These are phyloP conservation scores for Cudoniella acicularis DNA, from an alignment of 495 filamentous ascomycete genomes.

Conservation along the genomic window DNA sequence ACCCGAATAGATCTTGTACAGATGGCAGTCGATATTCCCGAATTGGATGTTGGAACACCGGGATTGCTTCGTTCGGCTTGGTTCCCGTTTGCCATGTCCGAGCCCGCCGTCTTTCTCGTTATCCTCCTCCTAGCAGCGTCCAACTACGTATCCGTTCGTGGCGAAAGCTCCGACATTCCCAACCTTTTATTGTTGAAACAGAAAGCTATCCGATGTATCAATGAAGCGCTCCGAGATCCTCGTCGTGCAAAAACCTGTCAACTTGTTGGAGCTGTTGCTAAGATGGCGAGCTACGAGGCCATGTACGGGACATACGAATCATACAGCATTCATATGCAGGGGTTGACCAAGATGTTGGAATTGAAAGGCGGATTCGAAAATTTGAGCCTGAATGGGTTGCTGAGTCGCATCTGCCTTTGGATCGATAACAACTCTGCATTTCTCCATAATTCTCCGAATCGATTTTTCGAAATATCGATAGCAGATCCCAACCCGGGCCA, in stretches of 20 bases:
- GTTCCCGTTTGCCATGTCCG: constrained; percentile 42
- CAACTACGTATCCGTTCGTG: constrained; percentile 33
- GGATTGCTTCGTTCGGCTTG: constrained; percentile 40
- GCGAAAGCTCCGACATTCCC: constrained; percentile 4
- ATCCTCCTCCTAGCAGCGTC: constrained; percentile 41
- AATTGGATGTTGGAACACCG: constrained; percentile 35
- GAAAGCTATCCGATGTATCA: constrained; percentile 34
- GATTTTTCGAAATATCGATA: background rate
- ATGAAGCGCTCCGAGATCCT: constrained; percentile 23
- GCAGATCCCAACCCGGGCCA: background rate
- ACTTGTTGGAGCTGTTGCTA: constrained; percentile 42
- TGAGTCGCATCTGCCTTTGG: constrained; percentile 8
- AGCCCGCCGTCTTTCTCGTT: constrained; percentile 39
- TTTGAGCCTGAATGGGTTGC: constrained; percentile 1
- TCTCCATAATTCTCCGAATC: background rate
- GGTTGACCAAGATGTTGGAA: constrained; percentile 6
- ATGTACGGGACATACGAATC: constrained; percentile 25
- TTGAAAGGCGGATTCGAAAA: constrained; percentile 6
- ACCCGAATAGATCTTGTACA: constrained; percentile 34
- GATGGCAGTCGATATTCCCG: constrained; percentile 45
- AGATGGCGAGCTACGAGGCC: constrained; percentile 46
- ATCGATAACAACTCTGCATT: constrained; percentile 1
- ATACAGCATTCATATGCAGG: constrained; percentile 1
- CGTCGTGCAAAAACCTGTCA: constrained; percentile 28
- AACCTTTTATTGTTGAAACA: constrained; percentile 35